Base-by-base conservation (phyloP, 495 filamentous ascomycete genomes). In the Schizothecium vesticola region DNA sequence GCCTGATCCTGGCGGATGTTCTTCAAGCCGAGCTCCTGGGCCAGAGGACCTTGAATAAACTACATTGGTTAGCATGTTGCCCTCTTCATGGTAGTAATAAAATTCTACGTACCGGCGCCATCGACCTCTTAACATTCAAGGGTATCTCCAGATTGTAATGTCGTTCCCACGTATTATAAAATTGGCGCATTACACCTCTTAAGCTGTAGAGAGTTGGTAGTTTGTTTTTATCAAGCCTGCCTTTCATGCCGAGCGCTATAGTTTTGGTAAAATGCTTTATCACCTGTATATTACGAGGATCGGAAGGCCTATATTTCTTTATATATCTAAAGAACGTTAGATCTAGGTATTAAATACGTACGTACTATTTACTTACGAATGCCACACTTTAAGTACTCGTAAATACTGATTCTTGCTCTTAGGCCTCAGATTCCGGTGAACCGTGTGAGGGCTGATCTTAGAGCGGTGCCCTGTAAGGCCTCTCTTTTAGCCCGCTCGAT, bases 261-360 rank as follows among this genome's bases (percentile, higher is more conserved):
- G 43, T 58, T 58, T 65, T 24, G 36, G 63, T 51, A 28, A 65
- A 65, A 65, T 65, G 63, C 51, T 65, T 65, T 22, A 65, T 65
- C 36, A 65, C 23, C 43, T 28, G 43, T 22, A 65, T 65, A 65
- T 65, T 25, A n/a, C 63, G 43, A 22, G 63, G 63, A 58, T 65
- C 63, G 24, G 63, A 65, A 65, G 24, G 51, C 25, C 36, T 19
- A 22, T 56, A 31, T 56, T 29, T 65, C 23, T n/a, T n/a, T n/a
- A n/a, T n/a, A n/a, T n/a, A n/a, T n/a, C n/a, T n/a, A n/a, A n/a
- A n/a, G n/a, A n/a, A n/a, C n/a, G n/a, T n/a, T n/a, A n/a, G n/a
- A n/a, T n/a, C n/a, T n/a, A n/a, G n/a, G n/a, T n/a, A n/a, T n/a
- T n/a, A n/a, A n/a, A n/a, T n/a, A n/a, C n/a, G n/a, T n/a, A n/a